Evolutionary conservation across 176 grass and related monocot species (phyloP).

Genomic region (Carex scoparia): DNA sequence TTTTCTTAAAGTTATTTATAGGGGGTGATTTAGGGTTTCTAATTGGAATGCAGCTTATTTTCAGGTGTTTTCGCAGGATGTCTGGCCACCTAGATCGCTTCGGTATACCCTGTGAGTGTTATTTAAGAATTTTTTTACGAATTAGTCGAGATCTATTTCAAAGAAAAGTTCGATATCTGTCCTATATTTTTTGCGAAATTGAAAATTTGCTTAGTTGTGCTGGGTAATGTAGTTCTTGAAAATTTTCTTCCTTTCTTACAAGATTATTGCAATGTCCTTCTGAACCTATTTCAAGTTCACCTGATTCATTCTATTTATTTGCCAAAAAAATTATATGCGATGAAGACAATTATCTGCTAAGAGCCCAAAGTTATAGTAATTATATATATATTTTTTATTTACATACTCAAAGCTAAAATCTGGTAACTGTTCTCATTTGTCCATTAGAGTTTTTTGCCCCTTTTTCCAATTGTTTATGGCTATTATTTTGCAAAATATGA

Average conservation of each 20-base stretch:
- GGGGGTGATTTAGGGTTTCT: conserved; percentile 46
- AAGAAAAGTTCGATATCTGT: neutral
- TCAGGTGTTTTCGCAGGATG: conserved; percentile 53
- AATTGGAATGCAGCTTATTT: conserved; percentile 57
- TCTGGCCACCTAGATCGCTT: conserved; percentile 85
- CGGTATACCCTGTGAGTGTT: conserved; percentile 62
- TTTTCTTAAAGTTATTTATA: neutral
- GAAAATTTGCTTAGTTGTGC: neutral
- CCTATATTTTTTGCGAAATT: neutral
- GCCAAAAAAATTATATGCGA: neutral
- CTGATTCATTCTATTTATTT: conserved; percentile 8
- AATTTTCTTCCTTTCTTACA: neutral
- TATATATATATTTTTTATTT: neutral
- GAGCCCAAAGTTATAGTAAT: neutral
- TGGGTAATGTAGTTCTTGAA: conserved; percentile 12
- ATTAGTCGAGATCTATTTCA: conserved; percentile 21
- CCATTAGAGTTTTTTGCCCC: neutral
- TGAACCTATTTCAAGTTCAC: neutral
- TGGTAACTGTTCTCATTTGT: neutral
- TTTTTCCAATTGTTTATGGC: conserved; percentile 8
- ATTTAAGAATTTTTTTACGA: neutral
- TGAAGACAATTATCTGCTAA: neutral
- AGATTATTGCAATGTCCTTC: neutral
- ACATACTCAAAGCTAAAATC: neutral
- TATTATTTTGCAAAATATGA: neutral